Percentiles rank a stretch among this genome's conserved stretches.
These are phyloP conservation scores for Schwanniomyces vanrijiae DNA, from an alignment of 805 yeast genomes.

Conservation along the genomic window DNA sequence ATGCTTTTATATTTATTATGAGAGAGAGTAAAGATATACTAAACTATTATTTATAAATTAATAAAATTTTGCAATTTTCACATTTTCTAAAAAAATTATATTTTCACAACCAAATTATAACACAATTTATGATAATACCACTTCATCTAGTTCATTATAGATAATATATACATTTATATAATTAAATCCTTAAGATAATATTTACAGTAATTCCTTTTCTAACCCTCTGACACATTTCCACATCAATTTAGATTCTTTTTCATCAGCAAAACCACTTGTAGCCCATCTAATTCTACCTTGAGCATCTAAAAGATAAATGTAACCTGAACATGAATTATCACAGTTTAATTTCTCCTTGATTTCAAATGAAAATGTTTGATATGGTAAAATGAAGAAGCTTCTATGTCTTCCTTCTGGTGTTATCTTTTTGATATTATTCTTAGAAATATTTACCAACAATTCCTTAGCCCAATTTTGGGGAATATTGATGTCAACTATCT, in stretches of 20 bases:
- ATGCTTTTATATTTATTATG: too few relatives aligned
- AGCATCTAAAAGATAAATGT: slow-evolving; percentile 74
- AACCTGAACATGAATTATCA: slow-evolving; percentile 80
- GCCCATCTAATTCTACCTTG: slow-evolving; percentile 86
- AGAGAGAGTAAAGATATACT: too few relatives aligned
- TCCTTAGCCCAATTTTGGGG: slow-evolving; percentile 76
- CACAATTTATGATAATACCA: too few relatives aligned
- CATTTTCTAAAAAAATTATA: too few relatives aligned
- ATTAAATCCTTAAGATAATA: not conserved
- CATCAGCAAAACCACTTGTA: slow-evolving; percentile 76
- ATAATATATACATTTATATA: not conserved
- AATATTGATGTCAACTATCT: slow-evolving; percentile 72
- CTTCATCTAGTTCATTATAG: too few relatives aligned
- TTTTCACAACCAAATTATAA: too few relatives aligned
- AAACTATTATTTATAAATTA: too few relatives aligned
- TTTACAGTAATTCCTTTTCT: slow-evolving; percentile 41
- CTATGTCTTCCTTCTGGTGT: slow-evolving; percentile 52
- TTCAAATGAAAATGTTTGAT: slow-evolving; percentile 55
- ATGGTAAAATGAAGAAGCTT: slow-evolving; percentile 64
- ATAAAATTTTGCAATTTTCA: too few relatives aligned
- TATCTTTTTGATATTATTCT: slow-evolving; percentile 41
- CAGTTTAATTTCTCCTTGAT: slow-evolving; percentile 60
- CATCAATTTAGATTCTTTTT: slow-evolving; percentile 59
- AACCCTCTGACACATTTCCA: slow-evolving; percentile 69
- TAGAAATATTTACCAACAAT: slow-evolving; percentile 50